phyloP scores from a whole-genome alignment of 2,329 filamentous ascomycete species.

The Penicillium sclerotiorum region DNA sequence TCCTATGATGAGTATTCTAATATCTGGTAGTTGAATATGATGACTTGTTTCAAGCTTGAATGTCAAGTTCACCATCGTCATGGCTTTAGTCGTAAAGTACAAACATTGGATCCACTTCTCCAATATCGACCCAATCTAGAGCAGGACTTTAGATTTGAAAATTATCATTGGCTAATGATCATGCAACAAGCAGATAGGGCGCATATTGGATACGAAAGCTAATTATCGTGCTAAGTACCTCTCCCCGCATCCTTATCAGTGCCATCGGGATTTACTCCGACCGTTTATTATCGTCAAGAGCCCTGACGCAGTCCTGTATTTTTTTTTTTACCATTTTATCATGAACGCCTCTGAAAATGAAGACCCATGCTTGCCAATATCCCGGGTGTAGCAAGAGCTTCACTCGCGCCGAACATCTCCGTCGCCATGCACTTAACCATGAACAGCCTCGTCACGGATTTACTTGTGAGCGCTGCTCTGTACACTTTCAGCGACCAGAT shows the following conservation, averaged over 20 bases:
- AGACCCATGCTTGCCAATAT: constrained; percentile 18
- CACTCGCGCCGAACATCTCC: constrained; percentile 61
- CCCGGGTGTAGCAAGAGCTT: constrained; percentile 43
- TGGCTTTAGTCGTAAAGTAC: neutral
- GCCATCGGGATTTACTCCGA: constrained; percentile 12
- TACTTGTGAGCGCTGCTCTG: constrained; percentile 61
- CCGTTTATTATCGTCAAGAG: constrained; percentile 2
- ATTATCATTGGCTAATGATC: no score
- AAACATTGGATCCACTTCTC: no score
- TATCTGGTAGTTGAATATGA: neutral
- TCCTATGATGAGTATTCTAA: constrained; percentile 13
- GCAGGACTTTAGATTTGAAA: no score
- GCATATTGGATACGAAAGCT: neutral
- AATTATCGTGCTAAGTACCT: neutral
- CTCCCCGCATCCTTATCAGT: constrained; percentile 24
- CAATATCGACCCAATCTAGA: no score
- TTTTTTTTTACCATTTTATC: neutral
- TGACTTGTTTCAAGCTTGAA: no score
- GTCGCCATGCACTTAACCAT: constrained; percentile 62
- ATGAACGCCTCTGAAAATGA: constrained; percentile 8
- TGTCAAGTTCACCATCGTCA: no score
- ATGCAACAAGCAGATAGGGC: no score
- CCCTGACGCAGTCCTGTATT: neutral
- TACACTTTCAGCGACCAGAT: constrained; percentile 64
- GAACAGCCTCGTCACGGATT: constrained; percentile 50